Percentiles rank a stretch among this genome's conserved stretches.
These are phyloP conservation scores for Proliferodiscus dingleyae DNA, from an alignment of 2,329 filamentous ascomycete genomes.

Conservation along the genomic window DNA sequence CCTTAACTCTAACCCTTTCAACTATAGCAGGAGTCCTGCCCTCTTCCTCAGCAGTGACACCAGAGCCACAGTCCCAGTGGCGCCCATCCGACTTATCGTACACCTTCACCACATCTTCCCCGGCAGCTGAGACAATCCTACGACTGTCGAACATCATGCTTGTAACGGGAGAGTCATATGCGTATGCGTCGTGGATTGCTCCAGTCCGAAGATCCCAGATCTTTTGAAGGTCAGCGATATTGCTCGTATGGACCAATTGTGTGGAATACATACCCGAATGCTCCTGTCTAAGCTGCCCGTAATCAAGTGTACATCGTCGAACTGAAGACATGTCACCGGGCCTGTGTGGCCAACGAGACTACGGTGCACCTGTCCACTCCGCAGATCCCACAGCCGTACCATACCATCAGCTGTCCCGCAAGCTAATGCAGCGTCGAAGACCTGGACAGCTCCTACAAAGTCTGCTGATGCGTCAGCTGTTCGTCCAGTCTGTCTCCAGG, in stretches of 20 bases:
- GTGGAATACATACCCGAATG: constrained; percentile 69
- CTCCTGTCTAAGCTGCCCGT: constrained; percentile 91
- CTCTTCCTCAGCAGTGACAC: constrained; percentile 63
- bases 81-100: constrained; percentile 96
- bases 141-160: constrained; percentile 96
- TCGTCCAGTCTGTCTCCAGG: constrained; percentile 69
- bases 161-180: constrained; percentile 86
- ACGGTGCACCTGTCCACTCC: constrained; percentile 93
- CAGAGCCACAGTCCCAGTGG: constrained; percentile 94
- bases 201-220: constrained; percentile 98
- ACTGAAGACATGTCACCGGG: constrained; percentile 89
- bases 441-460: constrained; percentile 91
- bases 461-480: constrained; percentile 66
- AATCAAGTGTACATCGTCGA: constrained; percentile 91
- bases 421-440: constrained; percentile 91
- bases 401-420: constrained; percentile 97
- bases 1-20: constrained; percentile 83
- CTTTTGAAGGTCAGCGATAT: constrained; percentile 43
- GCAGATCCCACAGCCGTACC: constrained; percentile 93
- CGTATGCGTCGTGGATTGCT: constrained; percentile 91
- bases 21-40: constrained; percentile 63
- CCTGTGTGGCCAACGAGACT: constrained; percentile 95
- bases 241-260: neutral
- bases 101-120: constrained; percentile 92
- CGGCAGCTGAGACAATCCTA: constrained; percentile 83